Percentiles rank a stretch among this genome's conserved stretches.
phyloP scores from a whole-genome alignment of 1,139 yeast species.

The Hyphopichia fennica region DNA sequence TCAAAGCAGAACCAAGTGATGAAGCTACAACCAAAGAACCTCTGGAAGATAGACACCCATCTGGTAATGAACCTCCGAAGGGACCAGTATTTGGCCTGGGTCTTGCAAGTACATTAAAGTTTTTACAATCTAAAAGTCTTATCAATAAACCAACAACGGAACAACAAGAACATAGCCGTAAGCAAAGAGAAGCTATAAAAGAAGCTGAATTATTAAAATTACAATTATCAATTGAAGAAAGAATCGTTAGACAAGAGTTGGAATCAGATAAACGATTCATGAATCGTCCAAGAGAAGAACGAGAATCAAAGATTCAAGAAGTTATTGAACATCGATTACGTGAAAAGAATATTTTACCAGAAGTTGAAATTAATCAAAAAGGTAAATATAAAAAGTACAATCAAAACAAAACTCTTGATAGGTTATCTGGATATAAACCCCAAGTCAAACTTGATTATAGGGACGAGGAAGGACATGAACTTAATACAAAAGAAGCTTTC shows the following conservation, averaged over 20 bases:
- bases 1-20: constrained; percentile 1
- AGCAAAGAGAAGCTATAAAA: constrained; percentile 28
- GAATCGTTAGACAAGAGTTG: constrained; percentile 42
- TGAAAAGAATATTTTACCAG: constrained; percentile 23
- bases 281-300: constrained; percentile 29
- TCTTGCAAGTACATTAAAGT: constrained; percentile 56
- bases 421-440: constrained; percentile 58
- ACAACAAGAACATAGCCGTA: constrained; percentile 14
- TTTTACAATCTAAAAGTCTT: constrained; percentile 49
- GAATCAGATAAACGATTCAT: constrained; percentile 29
- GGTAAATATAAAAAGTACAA: not conserved
- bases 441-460: constrained; percentile 61
- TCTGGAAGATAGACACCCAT: not conserved
- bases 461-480: constrained; percentile 68
- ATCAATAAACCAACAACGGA: constrained; percentile 17
- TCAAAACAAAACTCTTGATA: constrained; percentile 4
- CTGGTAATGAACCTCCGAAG: not conserved
- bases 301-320: constrained; percentile 26
- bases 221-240: constrained; percentile 37
- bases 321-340: constrained; percentile 30
- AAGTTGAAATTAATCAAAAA: constrained; percentile 2
- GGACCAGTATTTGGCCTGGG: constrained; percentile 26
- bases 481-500: constrained; percentile 77
- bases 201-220: constrained; percentile 34
- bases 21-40: not conserved